Conservation (phyloP, 345 rosid species). For the Populus nigra region DNA sequence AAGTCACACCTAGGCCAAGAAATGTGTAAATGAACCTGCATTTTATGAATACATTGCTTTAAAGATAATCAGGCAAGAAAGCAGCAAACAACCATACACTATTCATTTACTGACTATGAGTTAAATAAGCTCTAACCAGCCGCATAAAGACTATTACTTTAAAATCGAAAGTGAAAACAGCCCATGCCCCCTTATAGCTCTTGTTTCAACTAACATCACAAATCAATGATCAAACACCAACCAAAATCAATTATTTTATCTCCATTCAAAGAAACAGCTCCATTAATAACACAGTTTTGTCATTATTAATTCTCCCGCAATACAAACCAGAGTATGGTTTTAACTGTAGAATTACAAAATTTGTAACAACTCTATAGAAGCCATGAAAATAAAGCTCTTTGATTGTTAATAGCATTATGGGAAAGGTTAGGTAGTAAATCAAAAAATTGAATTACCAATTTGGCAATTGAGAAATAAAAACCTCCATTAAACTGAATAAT, state of each 20-base stretch:
- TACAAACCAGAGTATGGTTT: not conserved
- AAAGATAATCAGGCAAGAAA: constrained; percentile 10
- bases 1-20: constrained; percentile 61
- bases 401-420: not conserved
- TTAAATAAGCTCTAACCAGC: not conserved
- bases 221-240: not conserved
- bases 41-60: constrained; percentile 5
- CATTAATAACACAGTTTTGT: not conserved
- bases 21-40: constrained; percentile 79
- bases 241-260: not conserved
- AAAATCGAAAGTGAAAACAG: not conserved
- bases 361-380: not conserved
- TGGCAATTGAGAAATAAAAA: not conserved
- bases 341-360: not conserved
- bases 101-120: too few relatives aligned
- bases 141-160: not conserved
- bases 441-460: not conserved
- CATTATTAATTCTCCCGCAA: not conserved
- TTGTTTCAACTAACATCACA: not conserved
- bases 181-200: not conserved
- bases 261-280: not conserved
- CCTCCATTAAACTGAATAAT: not conserved
- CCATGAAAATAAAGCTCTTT: not conserved
- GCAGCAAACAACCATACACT: not conserved
- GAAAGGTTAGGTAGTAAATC: not conserved